These are phyloP conservation scores for Ceratobasidium sp. DNA, from an alignment of 1,284 basidiomycete genomes.

Conservation along the genomic window DNA sequence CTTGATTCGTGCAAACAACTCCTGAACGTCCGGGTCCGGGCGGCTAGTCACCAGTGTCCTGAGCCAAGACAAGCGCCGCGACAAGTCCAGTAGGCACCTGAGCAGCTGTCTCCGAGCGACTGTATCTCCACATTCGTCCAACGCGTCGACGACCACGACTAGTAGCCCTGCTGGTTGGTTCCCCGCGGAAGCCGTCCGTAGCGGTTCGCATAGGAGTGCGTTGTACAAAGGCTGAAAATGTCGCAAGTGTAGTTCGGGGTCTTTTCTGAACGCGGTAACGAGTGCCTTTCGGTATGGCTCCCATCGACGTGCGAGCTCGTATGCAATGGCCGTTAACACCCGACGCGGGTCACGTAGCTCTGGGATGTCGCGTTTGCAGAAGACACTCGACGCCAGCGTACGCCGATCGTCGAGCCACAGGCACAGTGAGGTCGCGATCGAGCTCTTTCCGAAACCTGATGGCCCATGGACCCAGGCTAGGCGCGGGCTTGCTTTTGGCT, in stretches of 20 bases:
- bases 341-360: slow-evolving; percentile 27
- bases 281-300: neutral
- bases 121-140: slow-evolving; percentile 1
- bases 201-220: neutral
- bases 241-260: neutral
- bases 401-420: slow-evolving; percentile 21
- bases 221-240: neutral
- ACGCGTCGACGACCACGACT: slow-evolving; percentile 15
- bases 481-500: neutral
- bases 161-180: neutral
- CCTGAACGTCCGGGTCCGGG: slow-evolving; percentile 4
- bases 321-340: slow-evolving; percentile 24
- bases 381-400: slow-evolving; percentile 53
- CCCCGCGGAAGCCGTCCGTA: neutral
- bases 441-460: slow-evolving; percentile 52
- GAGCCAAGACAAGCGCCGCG: neutral
- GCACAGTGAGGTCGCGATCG: slow-evolving; percentile 52
- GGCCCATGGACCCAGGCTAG: slow-evolving; percentile 51
- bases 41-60: slow-evolving; percentile 40
- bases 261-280: neutral
- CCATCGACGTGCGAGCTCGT: neutral
- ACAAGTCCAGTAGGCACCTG: neutral
- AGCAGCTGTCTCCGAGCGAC: slow-evolving; percentile 2
- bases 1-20: neutral
- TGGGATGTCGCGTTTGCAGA: slow-evolving; percentile 53